Conservation (phyloP, 495 filamentous ascomycete species). For the Lindgomyces ingoldianus region DNA sequence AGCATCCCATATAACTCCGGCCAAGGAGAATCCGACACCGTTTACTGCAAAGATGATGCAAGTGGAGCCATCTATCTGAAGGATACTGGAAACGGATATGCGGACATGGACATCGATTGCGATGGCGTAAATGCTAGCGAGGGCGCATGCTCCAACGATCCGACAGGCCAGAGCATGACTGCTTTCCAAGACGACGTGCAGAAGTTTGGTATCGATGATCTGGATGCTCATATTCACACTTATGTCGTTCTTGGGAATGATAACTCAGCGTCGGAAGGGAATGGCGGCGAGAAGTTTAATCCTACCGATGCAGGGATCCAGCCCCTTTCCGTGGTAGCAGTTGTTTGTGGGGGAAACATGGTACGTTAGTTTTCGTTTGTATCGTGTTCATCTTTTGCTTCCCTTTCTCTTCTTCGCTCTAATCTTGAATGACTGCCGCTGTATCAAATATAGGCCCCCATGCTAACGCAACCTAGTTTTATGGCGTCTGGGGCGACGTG, state of each 20-base stretch:
- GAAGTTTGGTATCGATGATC: constrained; percentile 53
- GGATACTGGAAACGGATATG: constrained; percentile 49
- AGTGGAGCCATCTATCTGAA: constrained; percentile 32
- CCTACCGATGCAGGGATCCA: constrained; percentile 56
- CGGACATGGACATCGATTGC: constrained; percentile 70
- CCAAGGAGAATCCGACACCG: constrained; percentile 18
- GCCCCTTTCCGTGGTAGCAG: constrained; percentile 63
- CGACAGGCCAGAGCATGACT: constrained; percentile 52
- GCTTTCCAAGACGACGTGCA: constrained; percentile 54
- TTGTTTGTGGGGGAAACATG: constrained; percentile 60
- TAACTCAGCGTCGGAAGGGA: constrained; percentile 36
- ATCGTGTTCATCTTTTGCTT: too few relatives aligned
- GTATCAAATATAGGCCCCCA: neutral
- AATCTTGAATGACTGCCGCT: too few relatives aligned
- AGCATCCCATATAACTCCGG: constrained; percentile 19
- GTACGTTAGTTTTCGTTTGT: too few relatives aligned
- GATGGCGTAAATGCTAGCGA: constrained; percentile 57
- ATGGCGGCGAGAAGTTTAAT: constrained; percentile 49
- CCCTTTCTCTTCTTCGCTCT: too few relatives aligned
- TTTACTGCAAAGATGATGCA: constrained; percentile 38
- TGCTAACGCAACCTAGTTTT: constrained; percentile 43
- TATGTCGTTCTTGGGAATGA: constrained; percentile 68
- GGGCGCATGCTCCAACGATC: constrained; percentile 55
- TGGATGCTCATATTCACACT: constrained; percentile 62
- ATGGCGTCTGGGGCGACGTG: constrained; percentile 68